Conservation (phyloP, 2,329 filamentous ascomycete genomes). For the Cercospora janseana region DNA sequence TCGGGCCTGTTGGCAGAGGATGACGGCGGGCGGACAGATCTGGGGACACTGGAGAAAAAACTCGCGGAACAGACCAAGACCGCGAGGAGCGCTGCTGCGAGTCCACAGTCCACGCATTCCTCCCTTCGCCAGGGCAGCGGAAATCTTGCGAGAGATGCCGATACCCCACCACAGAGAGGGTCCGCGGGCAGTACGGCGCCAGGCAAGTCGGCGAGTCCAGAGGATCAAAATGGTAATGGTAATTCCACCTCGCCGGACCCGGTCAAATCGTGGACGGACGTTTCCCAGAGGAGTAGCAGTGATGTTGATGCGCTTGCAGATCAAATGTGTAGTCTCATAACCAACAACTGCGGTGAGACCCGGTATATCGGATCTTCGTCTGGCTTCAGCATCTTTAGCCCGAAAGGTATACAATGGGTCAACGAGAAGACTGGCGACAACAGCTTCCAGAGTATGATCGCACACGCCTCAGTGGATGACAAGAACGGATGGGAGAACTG, state of each 20-base stretch:
- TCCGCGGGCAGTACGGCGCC: conserved; percentile 4
- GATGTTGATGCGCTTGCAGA: conserved; percentile 70
- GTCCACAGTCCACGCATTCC: conserved; percentile 35
- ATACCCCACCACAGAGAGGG: conserved; percentile 18
- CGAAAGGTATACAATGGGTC: conserved; percentile 97
- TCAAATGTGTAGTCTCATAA: conserved; percentile 98
- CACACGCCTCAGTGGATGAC: conserved; percentile 76
- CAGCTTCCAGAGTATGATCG: conserved; percentile 93
- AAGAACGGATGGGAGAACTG: conserved; percentile 96
- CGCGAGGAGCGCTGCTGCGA: conserved; percentile 34
- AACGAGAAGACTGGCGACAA: conserved; percentile 96
- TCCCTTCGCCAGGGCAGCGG: conserved; percentile 15
- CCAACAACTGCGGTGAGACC: conserved; percentile 90
- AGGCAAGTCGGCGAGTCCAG: conserved; percentile 7
- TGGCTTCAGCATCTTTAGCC: conserved; percentile 97
- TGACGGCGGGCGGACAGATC: conserved; percentile 78
- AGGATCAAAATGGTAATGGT: conserved; percentile 10
- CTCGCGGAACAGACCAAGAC: conserved; percentile 51
- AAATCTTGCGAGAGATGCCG: conserved; percentile 10
- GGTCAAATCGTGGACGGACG: conserved; percentile 6
- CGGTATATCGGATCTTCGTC: conserved; percentile 96
- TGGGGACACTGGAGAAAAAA: conserved; percentile 82
- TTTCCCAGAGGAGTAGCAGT: conserved; percentile 13
- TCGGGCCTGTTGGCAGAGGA: conserved; percentile 85
- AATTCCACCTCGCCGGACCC: conserved; percentile 16